Evolutionary conservation across 202 grass and related monocot genomes (phyloP), one percentile per base, ranked within the genome.

Genomic region (Hordeum pubiflorum): DNA sequence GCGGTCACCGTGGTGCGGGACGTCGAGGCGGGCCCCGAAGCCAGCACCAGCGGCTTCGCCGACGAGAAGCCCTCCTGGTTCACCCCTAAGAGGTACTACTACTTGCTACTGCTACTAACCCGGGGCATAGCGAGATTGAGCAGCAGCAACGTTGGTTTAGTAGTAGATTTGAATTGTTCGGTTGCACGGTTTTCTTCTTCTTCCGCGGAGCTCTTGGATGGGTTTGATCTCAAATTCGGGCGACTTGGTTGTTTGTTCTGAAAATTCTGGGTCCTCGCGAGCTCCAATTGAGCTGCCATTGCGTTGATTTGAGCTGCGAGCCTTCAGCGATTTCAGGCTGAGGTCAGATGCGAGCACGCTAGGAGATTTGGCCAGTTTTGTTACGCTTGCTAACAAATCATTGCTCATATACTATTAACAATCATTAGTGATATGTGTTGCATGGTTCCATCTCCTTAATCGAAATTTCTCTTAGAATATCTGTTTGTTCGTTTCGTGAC

Each of bases 11-110:
- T 93, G 20, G 78, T 11, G 52, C 84, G 66, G 34, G 88, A 93
- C 89, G n/a, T 89, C 14, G 92, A 94, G 81, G 33, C 61, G 36
- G 79, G 81, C 79, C 27, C 3, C 27, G 83, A 43, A 3, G 65
- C 83, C 21, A 84, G 55, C 78, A 73, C 40, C 38, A 74, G 83
- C 77, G 82, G 10, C 18, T 29, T 11, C 33, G 55, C 82, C 14
- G 91, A 83, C 18, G 60, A 87, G 58, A 85, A 61, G 59, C 96
- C 96, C 12, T 96, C 96, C 9, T 99, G 96, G 96, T 99, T 99
- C 87, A 93, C 92, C 18, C 96, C 96, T 0, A 96, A 90, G 89
- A 99, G 96, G 96, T 92, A 83, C 14, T 46, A 9, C 33, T 67
- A 1, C 17, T 11, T 66, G 3, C 13, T 11, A 0, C 62, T 67